Percentiles rank a stretch among this genome's conserved stretches.
These are phyloP conservation scores for Candida ipomoeae DNA, from an alignment of 805 yeast species.

Conservation along the genomic window DNA sequence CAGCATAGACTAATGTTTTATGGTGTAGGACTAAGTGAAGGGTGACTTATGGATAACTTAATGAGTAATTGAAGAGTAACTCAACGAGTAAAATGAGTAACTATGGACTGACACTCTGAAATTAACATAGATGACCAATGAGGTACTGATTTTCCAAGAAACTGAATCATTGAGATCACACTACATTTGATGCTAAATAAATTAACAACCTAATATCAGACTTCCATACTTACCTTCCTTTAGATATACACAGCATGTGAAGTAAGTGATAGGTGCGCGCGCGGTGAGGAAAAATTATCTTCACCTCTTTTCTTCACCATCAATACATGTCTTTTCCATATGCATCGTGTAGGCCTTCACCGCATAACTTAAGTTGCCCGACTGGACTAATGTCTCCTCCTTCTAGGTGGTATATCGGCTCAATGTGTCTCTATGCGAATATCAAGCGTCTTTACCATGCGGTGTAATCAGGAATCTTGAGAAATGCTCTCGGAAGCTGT, in stretches of 20 bases:
- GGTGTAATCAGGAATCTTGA: conserved; percentile 1
- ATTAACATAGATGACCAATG: no score
- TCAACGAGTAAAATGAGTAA: no score
- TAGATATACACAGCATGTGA: background rate
- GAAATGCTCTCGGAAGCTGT: background rate
- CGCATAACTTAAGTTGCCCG: conserved; percentile 49
- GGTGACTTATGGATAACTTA: no score
- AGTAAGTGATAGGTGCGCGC: background rate
- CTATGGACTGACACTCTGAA: no score
- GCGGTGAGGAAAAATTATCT: background rate
- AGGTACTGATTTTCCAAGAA: no score
- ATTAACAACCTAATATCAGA: no score
- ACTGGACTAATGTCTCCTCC: conserved; percentile 26
- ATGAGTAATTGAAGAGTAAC: no score
- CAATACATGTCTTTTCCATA: conserved; percentile 2
- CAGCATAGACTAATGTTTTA: no score
- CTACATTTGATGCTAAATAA: no score
- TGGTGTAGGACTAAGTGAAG: no score
- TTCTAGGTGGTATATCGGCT: conserved; percentile 33
- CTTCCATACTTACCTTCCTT: no score
- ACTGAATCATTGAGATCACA: no score
- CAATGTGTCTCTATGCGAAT: conserved; percentile 49
- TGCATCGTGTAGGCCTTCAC: background rate
- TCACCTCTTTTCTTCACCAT: background rate
- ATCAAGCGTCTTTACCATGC: conserved; percentile 13